phyloP scores from a whole-genome alignment of 192 early-diverging fungal species.

The Fimicolochytrium jonesii region DNA sequence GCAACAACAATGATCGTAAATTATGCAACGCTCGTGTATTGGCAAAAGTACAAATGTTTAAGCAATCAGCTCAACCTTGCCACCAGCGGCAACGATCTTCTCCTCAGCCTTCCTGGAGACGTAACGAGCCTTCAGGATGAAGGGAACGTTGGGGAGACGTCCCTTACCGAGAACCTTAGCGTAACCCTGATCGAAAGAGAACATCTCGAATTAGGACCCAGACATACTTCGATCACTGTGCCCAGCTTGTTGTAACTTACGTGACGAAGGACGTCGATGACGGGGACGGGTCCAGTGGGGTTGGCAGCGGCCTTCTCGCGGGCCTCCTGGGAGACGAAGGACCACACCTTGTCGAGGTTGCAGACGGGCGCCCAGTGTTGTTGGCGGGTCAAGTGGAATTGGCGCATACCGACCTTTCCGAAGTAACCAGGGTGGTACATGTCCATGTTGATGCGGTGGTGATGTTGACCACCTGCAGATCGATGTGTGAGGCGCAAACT shows the following conservation, averaged over 20 bases:
- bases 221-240: not conserved
- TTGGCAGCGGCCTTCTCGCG: constrained; percentile 74
- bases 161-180: constrained; percentile 97
- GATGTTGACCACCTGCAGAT: constrained; percentile 99
- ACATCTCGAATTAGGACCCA: no score
- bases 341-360: constrained; percentile 95
- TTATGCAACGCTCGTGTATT: not conserved
- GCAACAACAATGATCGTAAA: not conserved
- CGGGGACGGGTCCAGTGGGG: constrained; percentile 81
- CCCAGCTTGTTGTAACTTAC: no score
- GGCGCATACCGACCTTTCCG: constrained; percentile 99
- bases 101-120: constrained; percentile 91
- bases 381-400: constrained; percentile 96
- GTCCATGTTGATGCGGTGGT: constrained; percentile 99
- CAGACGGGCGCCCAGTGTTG: constrained; percentile 77
- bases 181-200: constrained; percentile 71
- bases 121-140: constrained; percentile 93
- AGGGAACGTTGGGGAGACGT: constrained; percentile 77
- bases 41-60: constrained; percentile 26
- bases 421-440: constrained; percentile 99
- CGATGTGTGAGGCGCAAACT: no score
- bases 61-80: constrained; percentile 59
- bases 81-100: constrained; percentile 98
- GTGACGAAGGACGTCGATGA: constrained; percentile 79
- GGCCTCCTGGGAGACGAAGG: constrained; percentile 82